Conservation (phyloP, 108 stramenopile genomes). For the Skeletonema potamos region DNA sequence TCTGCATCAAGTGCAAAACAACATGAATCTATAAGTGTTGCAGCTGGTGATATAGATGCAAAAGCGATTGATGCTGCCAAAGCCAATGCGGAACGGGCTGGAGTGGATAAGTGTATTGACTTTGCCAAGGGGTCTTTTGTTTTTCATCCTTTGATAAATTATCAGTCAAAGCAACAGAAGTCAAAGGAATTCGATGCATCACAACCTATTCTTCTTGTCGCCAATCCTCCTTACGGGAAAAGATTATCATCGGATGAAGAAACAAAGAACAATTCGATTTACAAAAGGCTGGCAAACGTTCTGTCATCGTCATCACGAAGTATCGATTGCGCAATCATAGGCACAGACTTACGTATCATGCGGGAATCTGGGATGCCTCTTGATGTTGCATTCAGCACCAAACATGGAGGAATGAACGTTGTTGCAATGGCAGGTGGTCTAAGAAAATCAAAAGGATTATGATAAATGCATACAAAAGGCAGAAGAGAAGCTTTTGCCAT, state of each 20-base stretch:
- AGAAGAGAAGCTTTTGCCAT: slow-evolving; percentile 36
- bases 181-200: not conserved
- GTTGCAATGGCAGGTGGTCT: slow-evolving; percentile 26
- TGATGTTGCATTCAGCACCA: slow-evolving; percentile 34
- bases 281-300: slow-evolving; percentile 21
- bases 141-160: slow-evolving; percentile 35
- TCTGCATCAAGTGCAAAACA: slow-evolving; percentile 4
- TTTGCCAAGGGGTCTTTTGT: slow-evolving; percentile 44
- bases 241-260: slow-evolving; percentile 6
- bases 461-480: slow-evolving; percentile 14
- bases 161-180: slow-evolving; percentile 3
- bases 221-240: slow-evolving; percentile 76
- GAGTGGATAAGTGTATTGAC: slow-evolving; percentile 49
- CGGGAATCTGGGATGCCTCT: slow-evolving; percentile 29
- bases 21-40: not conserved
- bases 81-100: slow-evolving; percentile 68
- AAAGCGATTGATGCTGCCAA: slow-evolving; percentile 56
- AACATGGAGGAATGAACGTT: slow-evolving; percentile 35
- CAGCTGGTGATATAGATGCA: not conserved
- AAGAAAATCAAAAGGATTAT: not conserved
- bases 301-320: not conserved
- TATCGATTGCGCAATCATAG: slow-evolving; percentile 32
- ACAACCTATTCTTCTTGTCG: slow-evolving; percentile 42
- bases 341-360: slow-evolving; percentile 23
- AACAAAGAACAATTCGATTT: not conserved